Evolutionary conservation across 2,329 filamentous ascomycete genomes (phyloP).

Genomic region (Malbranchea cinnamomea): DNA sequence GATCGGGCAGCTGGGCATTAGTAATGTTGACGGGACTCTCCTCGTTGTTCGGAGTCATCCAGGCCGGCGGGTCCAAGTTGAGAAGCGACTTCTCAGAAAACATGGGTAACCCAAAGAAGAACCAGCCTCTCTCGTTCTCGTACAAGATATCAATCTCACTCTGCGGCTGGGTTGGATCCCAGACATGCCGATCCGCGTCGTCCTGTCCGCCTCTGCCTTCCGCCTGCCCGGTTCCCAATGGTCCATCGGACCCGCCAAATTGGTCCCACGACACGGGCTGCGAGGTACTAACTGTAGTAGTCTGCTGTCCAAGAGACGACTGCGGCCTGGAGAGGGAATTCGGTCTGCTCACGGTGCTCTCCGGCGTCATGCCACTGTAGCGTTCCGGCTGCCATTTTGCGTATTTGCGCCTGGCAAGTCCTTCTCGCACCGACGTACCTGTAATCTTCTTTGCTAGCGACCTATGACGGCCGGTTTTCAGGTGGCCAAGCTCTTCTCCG

Average conservation of each 20-base stretch:
- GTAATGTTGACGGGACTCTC: conserved; percentile 54
- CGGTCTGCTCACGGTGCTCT: too few relatives aligned
- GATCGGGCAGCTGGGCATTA: conserved; percentile 85
- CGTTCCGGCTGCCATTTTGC: conserved; percentile 40
- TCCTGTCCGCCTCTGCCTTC: too few relatives aligned
- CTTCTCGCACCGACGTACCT: conserved; percentile 23
- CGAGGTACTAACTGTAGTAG: neutral
- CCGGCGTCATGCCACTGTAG: conserved; percentile 37
- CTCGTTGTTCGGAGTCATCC: conserved; percentile 55
- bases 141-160: conserved; percentile 72
- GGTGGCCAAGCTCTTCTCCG: conserved; percentile 11
- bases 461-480: conserved; percentile 11
- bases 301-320: conserved; percentile 3
- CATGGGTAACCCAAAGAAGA: conserved; percentile 76
- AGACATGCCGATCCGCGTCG: too few relatives aligned
- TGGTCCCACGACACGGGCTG: too few relatives aligned
- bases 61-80: conserved; percentile 69
- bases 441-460: conserved; percentile 18
- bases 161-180: conserved; percentile 12
- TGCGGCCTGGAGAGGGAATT: conserved; percentile 23
- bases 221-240: too few relatives aligned
- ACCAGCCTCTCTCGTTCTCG: conserved; percentile 85
- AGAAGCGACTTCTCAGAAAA: conserved; percentile 79
- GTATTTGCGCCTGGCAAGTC: conserved; percentile 29
- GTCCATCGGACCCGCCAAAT: too few relatives aligned